A percentile compares a stretch with the other conserved stretches of the same genome.
phyloP scores from a whole-genome alignment of 192 early-diverging fungal species.

The Coemansia sp. region DNA sequence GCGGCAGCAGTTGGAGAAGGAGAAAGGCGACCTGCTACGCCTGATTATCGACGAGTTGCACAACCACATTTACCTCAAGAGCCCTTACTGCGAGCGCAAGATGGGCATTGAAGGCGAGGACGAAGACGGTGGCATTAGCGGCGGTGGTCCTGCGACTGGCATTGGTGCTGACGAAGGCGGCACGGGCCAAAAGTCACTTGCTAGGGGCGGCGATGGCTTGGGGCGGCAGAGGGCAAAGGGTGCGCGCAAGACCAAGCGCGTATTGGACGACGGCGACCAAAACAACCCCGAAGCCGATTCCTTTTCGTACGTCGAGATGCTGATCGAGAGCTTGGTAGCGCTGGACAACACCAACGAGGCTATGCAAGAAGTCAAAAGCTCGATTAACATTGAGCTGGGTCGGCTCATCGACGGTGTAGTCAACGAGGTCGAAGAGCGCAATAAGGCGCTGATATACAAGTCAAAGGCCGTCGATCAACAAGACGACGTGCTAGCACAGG shows the following conservation, averaged over 20 bases:
- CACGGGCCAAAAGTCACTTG: background rate
- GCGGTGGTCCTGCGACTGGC: background rate
- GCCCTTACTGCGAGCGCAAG: constrained; percentile 69
- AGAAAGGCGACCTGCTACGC: constrained; percentile 56
- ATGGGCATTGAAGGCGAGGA: constrained; percentile 49
- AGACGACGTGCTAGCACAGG: constrained; percentile 50
- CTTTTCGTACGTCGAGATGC: constrained; percentile 74
- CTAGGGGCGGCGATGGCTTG: constrained; percentile 6
- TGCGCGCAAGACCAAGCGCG: constrained; percentile 54
- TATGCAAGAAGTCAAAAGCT: constrained; percentile 67
- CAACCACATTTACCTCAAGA: constrained; percentile 78
- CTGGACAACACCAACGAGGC: constrained; percentile 48
- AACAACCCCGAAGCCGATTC: constrained; percentile 77
- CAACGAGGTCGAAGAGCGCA: constrained; percentile 73
- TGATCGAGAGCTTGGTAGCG: constrained; percentile 68
- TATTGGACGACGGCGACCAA: constrained; percentile 37
- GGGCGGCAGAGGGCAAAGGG: constrained; percentile 19
- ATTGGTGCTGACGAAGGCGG: background rate
- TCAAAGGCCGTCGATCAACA: constrained; percentile 40
- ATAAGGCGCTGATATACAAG: constrained; percentile 45
- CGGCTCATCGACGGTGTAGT: constrained; percentile 74
- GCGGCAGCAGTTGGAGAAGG: constrained; percentile 62
- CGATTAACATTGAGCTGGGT: constrained; percentile 69
- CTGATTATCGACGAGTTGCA: constrained; percentile 75
- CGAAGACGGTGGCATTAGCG: constrained; percentile 22